phyloP scores from a whole-genome alignment of 768 basidiomycete genomes.

The Auricularia heimuer region DNA sequence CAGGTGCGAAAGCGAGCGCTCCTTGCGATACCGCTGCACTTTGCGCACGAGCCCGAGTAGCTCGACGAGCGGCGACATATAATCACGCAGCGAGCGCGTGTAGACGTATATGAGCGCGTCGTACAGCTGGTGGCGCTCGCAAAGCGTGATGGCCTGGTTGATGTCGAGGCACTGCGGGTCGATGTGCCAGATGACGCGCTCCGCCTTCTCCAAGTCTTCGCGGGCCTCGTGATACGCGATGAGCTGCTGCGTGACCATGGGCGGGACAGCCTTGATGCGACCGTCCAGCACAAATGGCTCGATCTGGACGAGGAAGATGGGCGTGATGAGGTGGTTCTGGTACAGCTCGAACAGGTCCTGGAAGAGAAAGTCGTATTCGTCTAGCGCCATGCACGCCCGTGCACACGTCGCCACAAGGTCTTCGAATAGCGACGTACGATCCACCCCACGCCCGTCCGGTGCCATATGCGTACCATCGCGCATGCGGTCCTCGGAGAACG shows the following conservation, averaged over 20 bases:
- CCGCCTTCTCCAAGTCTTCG: constrained; percentile 62
- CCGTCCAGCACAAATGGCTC: constrained; percentile 75
- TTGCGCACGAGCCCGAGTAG: constrained; percentile 66
- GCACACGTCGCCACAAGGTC: constrained; percentile 69
- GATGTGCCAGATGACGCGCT: constrained; percentile 92
- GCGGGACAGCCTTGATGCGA: constrained; percentile 66
- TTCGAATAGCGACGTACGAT: constrained; percentile 84
- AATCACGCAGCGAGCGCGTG: constrained; percentile 79
- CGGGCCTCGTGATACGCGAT: constrained; percentile 68
- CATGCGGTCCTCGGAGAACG: constrained; percentile 93
- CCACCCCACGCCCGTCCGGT: constrained; percentile 81
- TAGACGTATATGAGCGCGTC: constrained; percentile 94
- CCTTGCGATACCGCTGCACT: constrained; percentile 43
- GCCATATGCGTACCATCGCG: constrained; percentile 77
- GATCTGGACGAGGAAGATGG: constrained; percentile 74
- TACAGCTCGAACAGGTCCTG: constrained; percentile 91
- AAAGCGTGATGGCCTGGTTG: constrained; percentile 83
- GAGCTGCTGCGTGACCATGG: constrained; percentile 78
- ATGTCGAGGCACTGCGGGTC: constrained; percentile 86
- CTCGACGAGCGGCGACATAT: constrained; percentile 80
- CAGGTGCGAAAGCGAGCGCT: constrained; percentile 14
- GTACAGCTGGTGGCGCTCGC: constrained; percentile 73
- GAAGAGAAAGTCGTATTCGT: constrained; percentile 79
- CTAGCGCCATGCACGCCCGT: constrained; percentile 69
- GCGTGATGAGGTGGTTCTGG: constrained; percentile 69